These are phyloP conservation scores for Aurinia saxatilis DNA, from an alignment of 345 rosid genomes.

Conservation along the genomic window DNA sequence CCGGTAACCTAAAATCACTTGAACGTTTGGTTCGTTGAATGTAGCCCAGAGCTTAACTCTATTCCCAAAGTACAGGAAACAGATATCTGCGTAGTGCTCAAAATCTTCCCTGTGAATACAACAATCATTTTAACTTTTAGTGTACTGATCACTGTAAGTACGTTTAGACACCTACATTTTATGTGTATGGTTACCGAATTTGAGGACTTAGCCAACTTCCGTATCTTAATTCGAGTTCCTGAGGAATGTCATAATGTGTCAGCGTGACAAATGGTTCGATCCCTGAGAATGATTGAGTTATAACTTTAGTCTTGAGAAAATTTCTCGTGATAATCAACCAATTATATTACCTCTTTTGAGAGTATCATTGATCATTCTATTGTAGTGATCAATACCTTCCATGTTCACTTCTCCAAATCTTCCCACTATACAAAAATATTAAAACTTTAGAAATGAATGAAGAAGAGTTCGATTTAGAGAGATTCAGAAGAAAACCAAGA, in stretches of 20 bases:
- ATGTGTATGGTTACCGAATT: constrained; percentile 35
- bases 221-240: constrained; percentile 66
- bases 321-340: neutral
- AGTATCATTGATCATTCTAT: constrained; percentile 45
- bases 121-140: neutral
- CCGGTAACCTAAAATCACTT: constrained; percentile 38
- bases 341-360: constrained; percentile 34
- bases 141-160: neutral
- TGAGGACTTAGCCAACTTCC: constrained; percentile 60
- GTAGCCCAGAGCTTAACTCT: constrained; percentile 54
- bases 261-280: constrained; percentile 68
- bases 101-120: constrained; percentile 56
- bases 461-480: neutral
- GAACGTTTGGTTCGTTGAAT: constrained; percentile 62
- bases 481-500: neutral
- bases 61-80: constrained; percentile 52
- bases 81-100: constrained; percentile 43
- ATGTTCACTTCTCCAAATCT: constrained; percentile 58
- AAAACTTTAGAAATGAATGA: neutral
- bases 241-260: constrained; percentile 68
- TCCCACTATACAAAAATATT: constrained; percentile 29
- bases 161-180: neutral
- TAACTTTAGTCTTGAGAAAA: neutral
- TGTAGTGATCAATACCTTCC: constrained; percentile 53
- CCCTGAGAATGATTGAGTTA: constrained; percentile 35